Conservation (phyloP, 1,284 basidiomycete genomes). For the Xerocomus amazonicus region DNA sequence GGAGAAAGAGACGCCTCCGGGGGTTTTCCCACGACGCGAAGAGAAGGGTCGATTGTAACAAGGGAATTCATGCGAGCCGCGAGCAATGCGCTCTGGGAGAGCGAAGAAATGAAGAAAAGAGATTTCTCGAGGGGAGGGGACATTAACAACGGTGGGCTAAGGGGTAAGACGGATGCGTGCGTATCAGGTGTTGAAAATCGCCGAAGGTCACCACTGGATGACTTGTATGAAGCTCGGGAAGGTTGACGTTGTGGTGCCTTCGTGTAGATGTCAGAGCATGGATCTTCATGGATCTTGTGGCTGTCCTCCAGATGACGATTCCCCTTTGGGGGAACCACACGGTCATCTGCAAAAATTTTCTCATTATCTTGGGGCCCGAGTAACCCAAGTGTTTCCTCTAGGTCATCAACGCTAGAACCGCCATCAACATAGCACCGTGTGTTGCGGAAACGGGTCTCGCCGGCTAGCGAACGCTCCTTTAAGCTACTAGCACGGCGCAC, state of each 20-base stretch:
- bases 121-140: slow-evolving; percentile 29
- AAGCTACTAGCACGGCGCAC: slow-evolving; percentile 1
- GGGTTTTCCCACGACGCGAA: not conserved
- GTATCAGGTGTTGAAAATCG: slow-evolving; percentile 16
- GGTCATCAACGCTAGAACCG: not conserved
- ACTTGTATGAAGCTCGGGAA: slow-evolving; percentile 8
- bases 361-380: not conserved
- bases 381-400: not conserved
- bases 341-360: not conserved
- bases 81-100: slow-evolving; percentile 21
- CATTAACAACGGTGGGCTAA: slow-evolving; percentile 29
- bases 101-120: slow-evolving; percentile 29
- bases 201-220: not conserved
- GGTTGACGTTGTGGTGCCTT: slow-evolving; percentile 14
- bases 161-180: slow-evolving; percentile 26
- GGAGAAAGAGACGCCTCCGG: slow-evolving; percentile 22
- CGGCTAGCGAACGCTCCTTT: not conserved
- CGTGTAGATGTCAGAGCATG: slow-evolving; percentile 15
- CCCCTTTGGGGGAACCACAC: not conserved
- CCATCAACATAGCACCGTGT: slow-evolving; percentile 5
- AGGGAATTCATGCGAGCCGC: slow-evolving; percentile 1
- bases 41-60: not conserved
- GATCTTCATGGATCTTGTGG: not conserved
- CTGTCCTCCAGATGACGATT: not conserved
- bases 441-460: not conserved